These are phyloP conservation scores for Exophiala lecanii-corni DNA, from an alignment of 2,329 filamentous ascomycete species.

Conservation along the genomic window DNA sequence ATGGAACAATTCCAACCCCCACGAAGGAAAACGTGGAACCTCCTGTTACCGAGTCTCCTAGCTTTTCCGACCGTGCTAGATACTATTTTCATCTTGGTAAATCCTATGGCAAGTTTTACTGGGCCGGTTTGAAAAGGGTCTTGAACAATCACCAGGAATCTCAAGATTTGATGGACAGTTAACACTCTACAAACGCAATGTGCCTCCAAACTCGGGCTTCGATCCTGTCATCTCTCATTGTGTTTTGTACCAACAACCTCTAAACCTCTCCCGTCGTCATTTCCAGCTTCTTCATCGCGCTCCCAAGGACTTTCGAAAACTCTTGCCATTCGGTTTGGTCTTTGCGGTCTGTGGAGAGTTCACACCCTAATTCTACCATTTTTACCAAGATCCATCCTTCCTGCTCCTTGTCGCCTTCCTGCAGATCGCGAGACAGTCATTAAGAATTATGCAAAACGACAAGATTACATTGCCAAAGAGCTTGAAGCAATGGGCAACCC, in stretches of 20 bases:
- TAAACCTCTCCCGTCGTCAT: conserved; percentile 59
- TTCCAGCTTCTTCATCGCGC: conserved; percentile 67
- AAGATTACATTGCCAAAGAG: too few relatives aligned
- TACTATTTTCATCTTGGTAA: background rate
- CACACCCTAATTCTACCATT: conserved; percentile 74
- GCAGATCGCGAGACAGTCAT: background rate
- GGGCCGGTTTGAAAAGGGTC: background rate
- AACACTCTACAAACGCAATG: too few relatives aligned
- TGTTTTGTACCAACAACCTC: background rate
- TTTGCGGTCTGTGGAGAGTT: conserved; percentile 81
- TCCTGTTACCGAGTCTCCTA: too few relatives aligned
- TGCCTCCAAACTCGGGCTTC: background rate
- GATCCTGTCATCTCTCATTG: background rate
- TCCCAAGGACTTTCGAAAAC: conserved; percentile 65
- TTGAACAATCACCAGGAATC: background rate
- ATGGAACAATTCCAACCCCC: background rate
- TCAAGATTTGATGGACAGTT: background rate
- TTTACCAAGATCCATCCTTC: conserved; percentile 64
- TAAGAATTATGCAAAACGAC: background rate
- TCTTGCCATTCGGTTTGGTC: conserved; percentile 73
- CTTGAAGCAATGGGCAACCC: too few relatives aligned
- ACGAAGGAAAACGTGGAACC: background rate
- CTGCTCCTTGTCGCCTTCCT: conserved; percentile 36
- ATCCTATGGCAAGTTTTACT: background rate
- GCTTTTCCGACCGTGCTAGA: background rate